Conservation (phyloP, 2,329 filamentous ascomycete genomes). For the Graphilbum ipis-grandicollis region DNA sequence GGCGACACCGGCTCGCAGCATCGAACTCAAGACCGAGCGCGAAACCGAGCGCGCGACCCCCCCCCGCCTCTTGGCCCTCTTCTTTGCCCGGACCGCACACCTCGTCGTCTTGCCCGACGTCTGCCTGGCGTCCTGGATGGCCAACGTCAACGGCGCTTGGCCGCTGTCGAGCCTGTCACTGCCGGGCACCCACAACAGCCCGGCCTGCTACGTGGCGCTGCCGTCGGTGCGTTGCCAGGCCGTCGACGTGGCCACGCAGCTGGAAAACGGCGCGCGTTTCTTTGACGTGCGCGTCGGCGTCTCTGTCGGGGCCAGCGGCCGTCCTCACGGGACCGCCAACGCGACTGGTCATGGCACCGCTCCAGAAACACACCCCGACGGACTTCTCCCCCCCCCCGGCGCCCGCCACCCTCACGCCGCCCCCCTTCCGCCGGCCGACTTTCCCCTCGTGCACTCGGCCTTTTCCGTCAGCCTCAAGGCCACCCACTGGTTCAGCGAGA, state of each 20-base stretch:
- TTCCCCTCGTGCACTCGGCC: constrained; percentile 74
- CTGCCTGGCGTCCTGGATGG: constrained; percentile 65
- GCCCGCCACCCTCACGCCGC: constrained; percentile 33
- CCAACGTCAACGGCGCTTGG: constrained; percentile 49
- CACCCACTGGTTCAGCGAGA: constrained; percentile 58
- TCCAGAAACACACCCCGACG: no score
- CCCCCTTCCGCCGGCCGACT: constrained; percentile 19
- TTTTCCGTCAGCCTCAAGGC: constrained; percentile 80
- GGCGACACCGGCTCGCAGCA: constrained; percentile 39
- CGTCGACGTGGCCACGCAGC: constrained; percentile 57
- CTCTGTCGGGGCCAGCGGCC: constrained; percentile 12
- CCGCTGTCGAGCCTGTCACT: constrained; percentile 72
- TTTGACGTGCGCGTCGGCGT: constrained; percentile 68
- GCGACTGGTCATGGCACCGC: no score
- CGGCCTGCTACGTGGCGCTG: constrained; percentile 67
- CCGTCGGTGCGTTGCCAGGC: constrained; percentile 90
- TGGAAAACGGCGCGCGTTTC: constrained; percentile 83
- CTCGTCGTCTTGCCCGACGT: constrained; percentile 54
- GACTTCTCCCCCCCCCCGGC: no score
- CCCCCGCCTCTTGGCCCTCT: constrained; percentile 46
- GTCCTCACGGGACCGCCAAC: no score
- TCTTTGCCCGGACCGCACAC: constrained; percentile 36
- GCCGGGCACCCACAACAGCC: constrained; percentile 89
- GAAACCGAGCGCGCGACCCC: background rate
- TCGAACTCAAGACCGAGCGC: constrained; percentile 39